Evolutionary conservation across 768 basidiomycete species (phyloP).

Genomic region (Hydnum rufescens): DNA sequence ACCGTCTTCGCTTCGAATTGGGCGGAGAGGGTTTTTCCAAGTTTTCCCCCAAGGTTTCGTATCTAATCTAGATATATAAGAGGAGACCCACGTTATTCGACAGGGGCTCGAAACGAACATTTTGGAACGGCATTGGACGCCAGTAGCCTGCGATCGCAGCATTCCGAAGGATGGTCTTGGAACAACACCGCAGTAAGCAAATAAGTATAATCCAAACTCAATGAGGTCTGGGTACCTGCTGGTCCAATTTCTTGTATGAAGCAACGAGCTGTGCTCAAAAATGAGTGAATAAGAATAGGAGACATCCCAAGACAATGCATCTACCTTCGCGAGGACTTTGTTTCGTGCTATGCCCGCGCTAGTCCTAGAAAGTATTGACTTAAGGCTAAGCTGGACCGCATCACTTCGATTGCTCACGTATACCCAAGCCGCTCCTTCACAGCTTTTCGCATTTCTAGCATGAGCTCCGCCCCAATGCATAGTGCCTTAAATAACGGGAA

Average conservation of each 20-base stretch:
- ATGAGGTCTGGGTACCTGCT: constrained; percentile 34
- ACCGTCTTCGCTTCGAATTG: constrained; percentile 83
- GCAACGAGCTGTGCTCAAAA: constrained; percentile 67
- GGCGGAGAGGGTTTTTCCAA: constrained; percentile 68
- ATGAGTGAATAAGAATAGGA: too few species aligned
- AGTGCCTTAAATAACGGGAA: constrained; percentile 33
- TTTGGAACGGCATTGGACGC: constrained; percentile 69
- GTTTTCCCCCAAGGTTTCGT: constrained; percentile 84
- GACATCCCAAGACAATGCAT: too few species aligned
- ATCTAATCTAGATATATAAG: too few species aligned
- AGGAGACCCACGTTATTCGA: too few species aligned
- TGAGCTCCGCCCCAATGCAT: constrained; percentile 71
- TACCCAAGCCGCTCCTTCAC: constrained; percentile 62
- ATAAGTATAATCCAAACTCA: not conserved
- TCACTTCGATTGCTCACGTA: constrained; percentile 74
- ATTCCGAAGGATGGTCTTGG: constrained; percentile 44
- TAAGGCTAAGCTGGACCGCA: not conserved
- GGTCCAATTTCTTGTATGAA: constrained; percentile 80
- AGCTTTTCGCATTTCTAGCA: constrained; percentile 50
- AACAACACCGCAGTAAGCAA: not conserved
- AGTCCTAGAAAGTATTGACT: not conserved
- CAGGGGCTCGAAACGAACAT: too few species aligned
- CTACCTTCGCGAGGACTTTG: constrained; percentile 86
- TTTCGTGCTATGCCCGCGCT: constrained; percentile 72
- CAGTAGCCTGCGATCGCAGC: constrained; percentile 71